These are phyloP conservation scores for Dioscorea cayenensis DNA, from an alignment of 116 monocot genomes.

Conservation along the genomic window DNA sequence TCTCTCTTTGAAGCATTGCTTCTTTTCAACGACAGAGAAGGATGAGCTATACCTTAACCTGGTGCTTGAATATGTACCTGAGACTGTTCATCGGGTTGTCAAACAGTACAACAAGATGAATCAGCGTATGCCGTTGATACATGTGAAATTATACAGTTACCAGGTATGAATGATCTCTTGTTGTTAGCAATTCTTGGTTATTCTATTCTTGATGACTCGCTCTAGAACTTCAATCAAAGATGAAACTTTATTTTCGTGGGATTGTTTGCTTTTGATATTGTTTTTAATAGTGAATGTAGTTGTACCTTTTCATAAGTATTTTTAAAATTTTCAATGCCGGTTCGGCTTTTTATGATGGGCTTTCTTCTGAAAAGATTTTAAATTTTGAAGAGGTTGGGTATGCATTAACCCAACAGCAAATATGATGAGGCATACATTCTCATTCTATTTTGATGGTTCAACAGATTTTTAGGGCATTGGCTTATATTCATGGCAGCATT, in stretches of 20 bases:
- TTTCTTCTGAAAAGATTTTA: no score
- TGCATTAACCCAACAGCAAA: not conserved
- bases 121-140: conserved; percentile 58
- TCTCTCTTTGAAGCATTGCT: conserved; percentile 53
- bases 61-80: conserved; percentile 78
- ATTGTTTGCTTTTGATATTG: not conserved
- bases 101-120: conserved; percentile 75
- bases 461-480: conserved; percentile 68
- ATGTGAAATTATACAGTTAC: conserved; percentile 64
- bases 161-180: conserved; percentile 34
- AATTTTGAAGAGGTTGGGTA: not conserved
- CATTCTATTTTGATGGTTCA: conserved; percentile 1
- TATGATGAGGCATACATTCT: conserved; percentile 1
- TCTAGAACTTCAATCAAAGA: no score
- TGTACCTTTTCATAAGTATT: not conserved
- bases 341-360: no score
- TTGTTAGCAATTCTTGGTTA: not conserved
- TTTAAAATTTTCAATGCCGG: not conserved
- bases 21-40: conserved; percentile 76
- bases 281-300: not conserved
- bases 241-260: not conserved
- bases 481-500: conserved; percentile 64
- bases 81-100: conserved; percentile 66
- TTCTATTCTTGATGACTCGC: no score
- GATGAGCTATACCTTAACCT: conserved; percentile 66